Evolutionary conservation across 345 rosid genomes (phyloP), one percentile per base, ranked within the genome.

Genomic region (Tarenaya hassleriana): DNA sequence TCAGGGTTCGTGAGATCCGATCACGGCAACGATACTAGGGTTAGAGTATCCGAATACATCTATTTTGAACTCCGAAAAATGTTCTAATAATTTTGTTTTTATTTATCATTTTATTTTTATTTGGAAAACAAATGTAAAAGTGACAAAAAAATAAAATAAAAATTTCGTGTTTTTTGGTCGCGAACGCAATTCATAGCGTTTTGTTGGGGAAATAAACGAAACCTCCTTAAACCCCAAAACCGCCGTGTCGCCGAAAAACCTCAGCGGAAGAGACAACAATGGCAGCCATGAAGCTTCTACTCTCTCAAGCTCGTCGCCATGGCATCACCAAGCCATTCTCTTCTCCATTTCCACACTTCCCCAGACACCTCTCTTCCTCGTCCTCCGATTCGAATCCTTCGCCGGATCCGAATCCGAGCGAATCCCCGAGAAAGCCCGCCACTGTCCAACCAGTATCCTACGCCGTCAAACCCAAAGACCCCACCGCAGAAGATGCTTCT

Each of bases 391-490:
- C 73, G 7, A 57, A 43, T 24, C 50, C 58, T 2, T 10, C 17
- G 17, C 51, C 40, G 5, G 42, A 29, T 43, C 59, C 29, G 41
- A 55, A 42, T 21, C 61, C 61, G 10, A 31, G 20, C 4, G 62
- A 67, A 49, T 31, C 53, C 60, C 20, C 43, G 37, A 49, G 57
- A 20, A 40, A 44, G 0, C 31, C 64, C 9, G 1, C 45, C 9
- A 56, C 71, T 7, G 60, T 87, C 61, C 77, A 84, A 37, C 78
- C 80, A 7, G 78, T 82, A 5, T 77, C 96, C 24, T 84, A 87
- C 80, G 60, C 81, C 11, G 39, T 66, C 38, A 87, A 80, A 58
- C 77, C 87, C 17, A 75, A 70, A 44, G 73, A 72, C 41, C 63
- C 46, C 15, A 4, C 62, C 0, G 42, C 53, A 10, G 45, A 34